Evolutionary conservation across 371 early-diverging fungal genomes (phyloP), one percentile per base, ranked within the genome.

Genomic region (Rhizopus stolonifer): DNA sequence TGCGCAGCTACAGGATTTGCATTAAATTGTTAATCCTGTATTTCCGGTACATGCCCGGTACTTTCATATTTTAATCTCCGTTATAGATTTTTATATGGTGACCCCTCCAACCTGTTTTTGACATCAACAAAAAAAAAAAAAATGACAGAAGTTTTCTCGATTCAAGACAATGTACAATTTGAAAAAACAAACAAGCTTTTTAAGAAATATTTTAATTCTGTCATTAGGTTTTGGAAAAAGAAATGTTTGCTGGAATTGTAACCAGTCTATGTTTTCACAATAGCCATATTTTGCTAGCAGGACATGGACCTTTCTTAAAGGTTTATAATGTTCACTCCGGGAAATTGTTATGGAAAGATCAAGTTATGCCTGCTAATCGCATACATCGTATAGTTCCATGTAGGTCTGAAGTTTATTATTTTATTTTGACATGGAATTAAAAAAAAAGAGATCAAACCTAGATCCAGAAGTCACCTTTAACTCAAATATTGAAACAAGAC

Each of bases 261-360:
- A 83, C 84, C 2, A 74, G 80, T n/a, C 60, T 85, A 32, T 53
- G 44, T 14, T 87, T 83, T 50, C 74, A 79, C 23, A 72, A 69
- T 38, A 64, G 74, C 31, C 58, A 67, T 5, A 64, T 84, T 29
- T 54, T 85, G n/a, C 58, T 85, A 42, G 81, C 72, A 13, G 84
- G 84, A 9, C 81, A 81, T 49, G 85, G 85, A 1, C 85, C 85
- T 2, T 80, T 60, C 24, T 57, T 85, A 18, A 82, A 83, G 59
- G 64, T 80, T 1, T 82, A 67, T 39, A 70, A 81, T 52, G 71
- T 82, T 21, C 62, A 66, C 1, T 71, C 77, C 0, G 74, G 77
- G 7, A 38, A 69, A 10, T 60, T 74, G 0, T 46, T 87, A 7
- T 45, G 51, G 9, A 64, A 65, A 23, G 56, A 73, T 36, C 65